Evolutionary conservation across 148 eudicot species (phyloP), one percentile per base, ranked within the genome.

Genomic region (Chenopodium formosanum): DNA sequence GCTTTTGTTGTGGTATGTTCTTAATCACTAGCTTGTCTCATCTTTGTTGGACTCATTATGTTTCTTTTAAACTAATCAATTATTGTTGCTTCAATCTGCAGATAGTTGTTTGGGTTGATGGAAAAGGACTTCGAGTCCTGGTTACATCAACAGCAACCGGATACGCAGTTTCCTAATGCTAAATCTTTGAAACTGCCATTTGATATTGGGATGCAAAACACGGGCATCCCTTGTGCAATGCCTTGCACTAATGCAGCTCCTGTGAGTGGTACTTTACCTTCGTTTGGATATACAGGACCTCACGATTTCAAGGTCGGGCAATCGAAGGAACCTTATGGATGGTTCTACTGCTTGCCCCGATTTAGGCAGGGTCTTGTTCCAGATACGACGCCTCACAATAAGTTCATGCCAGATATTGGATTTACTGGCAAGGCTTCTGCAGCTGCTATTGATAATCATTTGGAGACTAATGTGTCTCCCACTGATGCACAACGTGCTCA

Each of bases 81-180:
- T 34, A 48, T 25, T 60, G 47, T 27, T 78, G 9, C 44, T 78
- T 29, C 34, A 46, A 16, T 73, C 9, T 76, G 60, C 80, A 89
- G 85, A 82, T 85, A 81, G 78, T 88, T 90, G 80, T 76, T 75
- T 77, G 76, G 89, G 84, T 87, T 87, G 86, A 96, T 94, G 98
- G 98, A 88, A 86, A 90, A 83, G 84, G 87, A 90, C 87, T 79
- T 81, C 12, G 85, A 81, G 73, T 90, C 87, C 84, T 88, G 90
- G 90, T 76, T 85, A 76, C 86, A 50, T 66, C 86, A 79, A 82
- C 85, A 74, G 75, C 90, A 71, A 65, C 75, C 70, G 4, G 84
- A 88, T 79, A 77, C 14, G 83, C 92, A 85, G 84, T 84, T 85
- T 74, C 81, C 86, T 69, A 74, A 88, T 81, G 76, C 72, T 22